A percentile compares a stretch with the other conserved stretches of the same genome.
These are phyloP conservation scores for Trichoderma reesei DNA, from an alignment of 495 filamentous ascomycete genomes.

Conservation along the genomic window DNA sequence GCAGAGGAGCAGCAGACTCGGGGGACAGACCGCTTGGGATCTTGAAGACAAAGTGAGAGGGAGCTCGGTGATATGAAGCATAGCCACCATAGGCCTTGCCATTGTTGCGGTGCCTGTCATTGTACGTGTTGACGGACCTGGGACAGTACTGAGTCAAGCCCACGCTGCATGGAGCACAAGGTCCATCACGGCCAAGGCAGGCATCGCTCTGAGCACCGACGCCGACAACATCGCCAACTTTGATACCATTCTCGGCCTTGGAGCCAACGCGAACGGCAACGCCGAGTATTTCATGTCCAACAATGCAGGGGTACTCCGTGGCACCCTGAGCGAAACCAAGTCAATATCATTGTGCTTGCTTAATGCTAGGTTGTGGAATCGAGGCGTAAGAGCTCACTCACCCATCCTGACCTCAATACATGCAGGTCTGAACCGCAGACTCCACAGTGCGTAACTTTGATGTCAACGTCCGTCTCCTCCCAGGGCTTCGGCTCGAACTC, in stretches of 20 bases:
- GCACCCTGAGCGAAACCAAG: constrained; percentile 29
- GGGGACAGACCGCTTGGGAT: constrained; percentile 54
- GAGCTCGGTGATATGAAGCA: constrained; percentile 59
- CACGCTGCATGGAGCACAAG: constrained; percentile 60
- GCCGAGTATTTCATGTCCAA: constrained; percentile 83
- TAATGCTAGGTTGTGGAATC: not conserved
- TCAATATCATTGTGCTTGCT: not conserved
- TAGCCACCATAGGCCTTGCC: constrained; percentile 59
- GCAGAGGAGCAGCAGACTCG: constrained; percentile 64
- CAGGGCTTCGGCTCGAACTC: constrained; percentile 70
- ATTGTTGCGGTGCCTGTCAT: constrained; percentile 52
- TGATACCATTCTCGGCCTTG: constrained; percentile 48
- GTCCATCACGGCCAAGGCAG: constrained; percentile 45
- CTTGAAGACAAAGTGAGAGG: constrained; percentile 65
- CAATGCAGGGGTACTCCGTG: constrained; percentile 60
- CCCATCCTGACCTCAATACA: constrained; percentile 66
- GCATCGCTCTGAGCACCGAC: constrained; percentile 69
- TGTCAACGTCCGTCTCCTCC: constrained; percentile 68
- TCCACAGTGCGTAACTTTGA: constrained; percentile 71
- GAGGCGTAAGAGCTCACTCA: constrained; percentile 11
- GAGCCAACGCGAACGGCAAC: constrained; percentile 60
- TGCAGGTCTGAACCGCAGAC: constrained; percentile 77
- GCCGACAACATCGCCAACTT: constrained; percentile 74
- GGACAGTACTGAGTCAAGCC: constrained; percentile 61
- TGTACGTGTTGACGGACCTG: constrained; percentile 58